phyloP scores from a whole-genome alignment of 1,284 basidiomycete species.

The Puccinia polysora region DNA sequence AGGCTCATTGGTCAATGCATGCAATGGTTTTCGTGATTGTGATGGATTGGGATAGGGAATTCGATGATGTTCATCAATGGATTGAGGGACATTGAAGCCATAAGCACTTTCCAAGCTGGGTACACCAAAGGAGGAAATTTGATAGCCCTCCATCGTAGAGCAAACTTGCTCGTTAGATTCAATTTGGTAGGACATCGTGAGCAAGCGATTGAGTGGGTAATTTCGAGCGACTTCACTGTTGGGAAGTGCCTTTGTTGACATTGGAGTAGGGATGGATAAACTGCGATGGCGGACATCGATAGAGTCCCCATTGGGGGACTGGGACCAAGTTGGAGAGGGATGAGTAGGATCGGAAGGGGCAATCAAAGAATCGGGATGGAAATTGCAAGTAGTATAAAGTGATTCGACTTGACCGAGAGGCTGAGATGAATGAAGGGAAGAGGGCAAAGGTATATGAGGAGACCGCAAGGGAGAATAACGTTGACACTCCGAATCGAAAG shows the following conservation, averaged over 20 bases:
- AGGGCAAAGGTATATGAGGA: neutral
- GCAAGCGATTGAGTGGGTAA: constrained; percentile 13
- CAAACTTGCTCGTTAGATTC: constrained; percentile 22
- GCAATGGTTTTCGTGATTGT: neutral
- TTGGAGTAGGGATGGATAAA: constrained; percentile 30
- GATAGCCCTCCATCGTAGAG: constrained; percentile 11
- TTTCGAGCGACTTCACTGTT: neutral
- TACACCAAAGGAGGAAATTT: constrained; percentile 16
- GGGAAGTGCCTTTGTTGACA: neutral
- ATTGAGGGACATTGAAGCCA: neutral
- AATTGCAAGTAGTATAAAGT: constrained; percentile 9
- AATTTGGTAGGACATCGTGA: constrained; percentile 11
- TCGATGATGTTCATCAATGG: neutral
- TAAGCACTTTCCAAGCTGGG: constrained; percentile 23
- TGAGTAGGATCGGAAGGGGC: constrained; percentile 28
- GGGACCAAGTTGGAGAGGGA: constrained; percentile 21
- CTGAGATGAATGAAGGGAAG: neutral
- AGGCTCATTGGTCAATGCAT: neutral
- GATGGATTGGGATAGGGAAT: constrained; percentile 1
- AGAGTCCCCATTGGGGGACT: constrained; percentile 22
- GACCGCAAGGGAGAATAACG: neutral
- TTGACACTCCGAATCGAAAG: neutral
- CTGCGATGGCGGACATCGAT: constrained; percentile 26
- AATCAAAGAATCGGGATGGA: constrained; percentile 3
- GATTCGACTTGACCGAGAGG: neutral